Percentiles rank a stretch among this genome's conserved stretches.
Evolutionary conservation across 208 protist species (phyloP).

Genomic region (Acanthamoeba culbertsoni): DNA sequence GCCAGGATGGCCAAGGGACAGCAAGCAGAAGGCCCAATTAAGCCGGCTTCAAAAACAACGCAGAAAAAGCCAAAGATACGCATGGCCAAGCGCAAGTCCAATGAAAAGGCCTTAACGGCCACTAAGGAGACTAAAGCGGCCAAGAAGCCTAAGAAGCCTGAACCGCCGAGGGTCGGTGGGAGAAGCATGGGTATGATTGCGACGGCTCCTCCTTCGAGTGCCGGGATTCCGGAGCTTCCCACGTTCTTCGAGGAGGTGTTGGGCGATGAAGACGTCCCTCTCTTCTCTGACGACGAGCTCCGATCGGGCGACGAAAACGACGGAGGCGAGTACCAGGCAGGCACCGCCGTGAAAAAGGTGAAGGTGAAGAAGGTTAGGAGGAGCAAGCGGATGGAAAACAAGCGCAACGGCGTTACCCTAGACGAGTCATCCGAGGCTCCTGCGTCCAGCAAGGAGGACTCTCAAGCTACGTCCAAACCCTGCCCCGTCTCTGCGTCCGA

Average conservation of each 20-base stretch:
- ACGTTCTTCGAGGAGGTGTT: not conserved
- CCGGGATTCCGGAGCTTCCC: not conserved
- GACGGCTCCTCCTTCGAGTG: not conserved
- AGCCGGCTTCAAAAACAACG: too few relatives aligned
- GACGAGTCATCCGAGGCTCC: not conserved
- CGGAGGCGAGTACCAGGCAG: not conserved
- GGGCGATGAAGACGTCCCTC: not conserved
- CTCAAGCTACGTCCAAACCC: too few relatives aligned
- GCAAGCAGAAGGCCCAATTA: not conserved
- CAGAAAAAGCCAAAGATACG: conserved; percentile 2
- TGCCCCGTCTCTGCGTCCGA: too few relatives aligned
- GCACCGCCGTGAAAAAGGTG: not conserved
- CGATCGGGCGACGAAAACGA: conserved; percentile 11
- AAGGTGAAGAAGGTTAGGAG: not conserved
- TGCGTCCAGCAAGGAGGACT: not conserved
- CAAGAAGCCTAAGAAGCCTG: not conserved
- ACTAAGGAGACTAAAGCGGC: not conserved
- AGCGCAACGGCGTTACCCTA: not conserved
- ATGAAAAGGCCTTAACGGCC: not conserved
- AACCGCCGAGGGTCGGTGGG: not conserved
- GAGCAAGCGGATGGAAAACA: conserved; percentile 1
- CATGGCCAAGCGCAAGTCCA: conserved; percentile 14
- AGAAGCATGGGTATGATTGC: not conserved
- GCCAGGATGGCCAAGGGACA: not conserved
- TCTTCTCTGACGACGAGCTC: not conserved